Evolutionary conservation across 371 early-diverging fungal species (phyloP), one percentile per base, ranked within the genome.

Genomic region (Batrachochytrium dendrobatidis): DNA sequence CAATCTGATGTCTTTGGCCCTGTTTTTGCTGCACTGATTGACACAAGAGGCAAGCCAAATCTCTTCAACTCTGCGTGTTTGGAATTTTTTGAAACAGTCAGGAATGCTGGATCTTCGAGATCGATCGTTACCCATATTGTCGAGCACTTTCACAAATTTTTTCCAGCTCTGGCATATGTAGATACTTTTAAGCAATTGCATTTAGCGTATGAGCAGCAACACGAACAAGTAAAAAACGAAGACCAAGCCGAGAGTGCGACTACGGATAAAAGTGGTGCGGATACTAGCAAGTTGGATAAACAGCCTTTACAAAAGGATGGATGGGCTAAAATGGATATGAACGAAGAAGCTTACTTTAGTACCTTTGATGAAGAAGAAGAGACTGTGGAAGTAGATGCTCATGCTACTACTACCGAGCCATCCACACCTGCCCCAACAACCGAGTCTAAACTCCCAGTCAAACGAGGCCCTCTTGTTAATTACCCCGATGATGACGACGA

Each of bases 301-400:
- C 46, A 26, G 12, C 26, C 44, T 8, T 7, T 18, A 10, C 49
- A 29, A 0, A 25, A 67, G 18, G 83, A 80, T 46, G 86, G 80
- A n/a, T 82, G 86, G 84, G 60, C 69, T 4, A 75, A 77, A 15
- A 69, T 84, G 15, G 89, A 91, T 61, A 79, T 84, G 22, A 83
- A 80, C 25, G 93, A 94, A 59, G 92, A 92, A 53, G 88, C 87
- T 3, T 94, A 92, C 61, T 89, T 93, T 64, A 86, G 89, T 65
- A 72, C 77, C 3, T 74, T 80, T 0, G 87, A 88, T 34, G 90
- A 73, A 20, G 76, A 75, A 0, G 68, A 73, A 26, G 69, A 69
- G 20, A 60, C 28, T 15, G 31, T 8, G 22, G 6, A 20, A 20
- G 5, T 29, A 43, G 26, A 34, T 4, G 54, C 44, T 44, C 18